Conservation (phyloP, 352 stramenopile species). For the Globisporangium emineosum region DNA sequence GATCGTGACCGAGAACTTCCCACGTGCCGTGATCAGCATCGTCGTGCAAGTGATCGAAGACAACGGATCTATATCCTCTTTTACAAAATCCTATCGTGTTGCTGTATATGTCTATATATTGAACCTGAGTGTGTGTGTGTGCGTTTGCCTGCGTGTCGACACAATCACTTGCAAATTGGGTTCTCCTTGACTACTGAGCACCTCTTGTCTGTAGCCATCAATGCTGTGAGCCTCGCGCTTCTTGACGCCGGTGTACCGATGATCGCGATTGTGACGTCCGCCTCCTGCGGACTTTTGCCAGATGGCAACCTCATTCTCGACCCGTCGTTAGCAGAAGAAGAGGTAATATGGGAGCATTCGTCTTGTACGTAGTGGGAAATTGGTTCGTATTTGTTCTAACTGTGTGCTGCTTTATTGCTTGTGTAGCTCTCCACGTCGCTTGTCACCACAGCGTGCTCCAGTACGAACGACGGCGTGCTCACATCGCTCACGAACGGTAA, state of each 20-base stretch:
- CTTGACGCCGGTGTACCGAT: conserved; percentile 83
- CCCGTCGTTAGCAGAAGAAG: conserved; percentile 63
- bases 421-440: conserved; percentile 51
- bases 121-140: not conserved
- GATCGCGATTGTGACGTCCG: conserved; percentile 60
- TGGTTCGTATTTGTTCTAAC: not conserved
- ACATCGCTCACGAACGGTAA: conserved; percentile 72
- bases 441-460: conserved; percentile 64
- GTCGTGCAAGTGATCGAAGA: conserved; percentile 85
- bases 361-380: not conserved
- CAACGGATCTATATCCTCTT: conserved; percentile 67
- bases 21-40: conserved; percentile 82
- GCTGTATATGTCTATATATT: conserved; percentile 18
- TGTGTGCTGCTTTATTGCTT: not conserved
- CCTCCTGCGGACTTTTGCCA: conserved; percentile 59
- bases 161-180: not conserved
- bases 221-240: conserved; percentile 71
- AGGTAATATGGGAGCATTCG: conserved; percentile 28
- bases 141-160: not conserved
- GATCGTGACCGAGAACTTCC: conserved; percentile 65
- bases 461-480: conserved; percentile 63
- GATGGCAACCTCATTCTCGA: conserved; percentile 72
- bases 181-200: conserved; percentile 43
- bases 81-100: conserved; percentile 17
- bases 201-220: conserved; percentile 79